Base-by-base conservation (phyloP, 2,329 filamentous ascomycete species). In the Epicoccum nigrum region DNA sequence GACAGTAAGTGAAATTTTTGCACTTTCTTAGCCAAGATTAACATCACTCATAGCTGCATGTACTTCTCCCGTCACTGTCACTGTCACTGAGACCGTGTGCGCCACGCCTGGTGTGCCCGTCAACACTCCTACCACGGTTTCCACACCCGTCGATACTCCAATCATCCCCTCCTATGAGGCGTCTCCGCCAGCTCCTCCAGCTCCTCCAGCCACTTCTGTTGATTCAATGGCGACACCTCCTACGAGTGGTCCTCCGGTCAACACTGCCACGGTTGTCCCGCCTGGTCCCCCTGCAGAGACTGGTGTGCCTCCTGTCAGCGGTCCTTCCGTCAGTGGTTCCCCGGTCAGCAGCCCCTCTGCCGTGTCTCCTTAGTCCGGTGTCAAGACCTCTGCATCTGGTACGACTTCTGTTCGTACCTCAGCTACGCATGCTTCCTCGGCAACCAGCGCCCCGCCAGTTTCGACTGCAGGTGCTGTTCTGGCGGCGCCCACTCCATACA, bases 61-160 rank as follows among this genome's bases (percentile, higher is more conserved):
- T 51, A 55, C 55, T 30, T 28, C 58, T 17, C 51, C 60, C n/a
- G 54, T 55, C 40, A 68, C 62, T 20, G 59, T 67, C 19, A 69
- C 66, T 41, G 54, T 68, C 43, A 66, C 61, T 27, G 50, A 62
- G 55, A 65, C 60, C 38, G 54, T 62, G 45, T 69, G 64, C 52
- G 53, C 44, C 50, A 37, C 50, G 44, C 48, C 47, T 40, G 45
- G 32, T 43, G 23, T 42, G 32, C 54, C 59, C 30, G 40, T 46
- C 41, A 28, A 55, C 33, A 45, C 51, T 20, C 45, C 56, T 35
- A 53, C 60, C 7, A 51, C 46, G 28, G 35, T 32, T 34, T 42
- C 54, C n/a, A n/a, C n/a, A n/a, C n/a, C n/a, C n/a, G n/a, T n/a
- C n/a, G n/a, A n/a, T n/a, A n/a, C n/a, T n/a, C n/a, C n/a, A n/a